Percentiles rank a stretch among this genome's conserved stretches.
phyloP scores from a whole-genome alignment of 257 asterid genomes.

The Petunia axillaris region DNA sequence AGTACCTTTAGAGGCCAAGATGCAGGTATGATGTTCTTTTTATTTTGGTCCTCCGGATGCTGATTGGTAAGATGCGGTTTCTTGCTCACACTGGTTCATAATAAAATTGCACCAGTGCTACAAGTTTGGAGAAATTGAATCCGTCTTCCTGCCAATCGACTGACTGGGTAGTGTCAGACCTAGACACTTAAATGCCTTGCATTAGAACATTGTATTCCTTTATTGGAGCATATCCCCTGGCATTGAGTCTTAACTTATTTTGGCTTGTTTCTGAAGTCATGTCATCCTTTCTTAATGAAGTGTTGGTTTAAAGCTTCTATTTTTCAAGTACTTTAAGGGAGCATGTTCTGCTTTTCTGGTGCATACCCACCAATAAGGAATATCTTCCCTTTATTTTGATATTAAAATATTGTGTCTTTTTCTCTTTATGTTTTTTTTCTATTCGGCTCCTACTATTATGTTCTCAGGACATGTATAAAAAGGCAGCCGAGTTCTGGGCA shows the following conservation, averaged over 20 bases:
- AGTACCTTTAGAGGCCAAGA: constrained; percentile 75
- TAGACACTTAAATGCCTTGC: constrained; percentile 7
- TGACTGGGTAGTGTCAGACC: neutral
- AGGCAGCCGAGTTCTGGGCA: constrained; percentile 94
- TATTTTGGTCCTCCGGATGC: constrained; percentile 26
- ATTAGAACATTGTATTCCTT: constrained; percentile 8
- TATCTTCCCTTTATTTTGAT: neutral
- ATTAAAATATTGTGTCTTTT: neutral
- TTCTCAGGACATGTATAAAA: constrained; percentile 82
- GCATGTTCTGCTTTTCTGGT: constrained; percentile 19
- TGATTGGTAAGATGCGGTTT: constrained; percentile 25
- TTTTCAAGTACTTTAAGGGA: neutral
- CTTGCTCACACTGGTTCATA: constrained; percentile 19
- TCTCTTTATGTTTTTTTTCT: neutral
- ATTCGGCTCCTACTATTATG: constrained; percentile 21
- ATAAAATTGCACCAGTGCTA: constrained; percentile 1
- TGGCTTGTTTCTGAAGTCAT: constrained; percentile 24
- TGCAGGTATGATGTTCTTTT: constrained; percentile 61
- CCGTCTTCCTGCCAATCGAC: neutral
- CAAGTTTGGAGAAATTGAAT: constrained; percentile 17
- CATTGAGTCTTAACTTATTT: neutral
- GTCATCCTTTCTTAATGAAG: constrained; percentile 16
- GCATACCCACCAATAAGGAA: neutral
- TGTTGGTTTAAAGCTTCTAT: neutral
- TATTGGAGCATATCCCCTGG: constrained; percentile 4